Conservation (phyloP, 257 asterid species). For the Penstemon davidsonii region DNA sequence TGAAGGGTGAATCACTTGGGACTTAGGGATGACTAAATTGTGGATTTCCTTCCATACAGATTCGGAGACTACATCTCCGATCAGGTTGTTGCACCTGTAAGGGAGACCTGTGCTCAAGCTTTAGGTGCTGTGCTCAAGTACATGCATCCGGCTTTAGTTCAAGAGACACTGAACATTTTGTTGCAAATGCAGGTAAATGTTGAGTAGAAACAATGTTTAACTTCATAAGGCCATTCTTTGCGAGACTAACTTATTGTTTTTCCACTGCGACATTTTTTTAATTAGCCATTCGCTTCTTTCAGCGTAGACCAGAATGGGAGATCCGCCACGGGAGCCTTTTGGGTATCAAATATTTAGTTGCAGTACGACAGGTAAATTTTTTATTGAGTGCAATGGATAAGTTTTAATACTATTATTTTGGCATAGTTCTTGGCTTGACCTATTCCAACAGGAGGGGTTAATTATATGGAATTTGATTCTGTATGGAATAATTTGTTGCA, state of each 20-base stretch:
- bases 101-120: constrained; percentile 99
- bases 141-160: constrained; percentile 83
- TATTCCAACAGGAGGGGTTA: constrained; percentile 1
- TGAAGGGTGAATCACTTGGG: constrained; percentile 5
- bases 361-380: constrained; percentile 86
- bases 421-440: constrained; percentile 19
- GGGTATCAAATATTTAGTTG: constrained; percentile 95
- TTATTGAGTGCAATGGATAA: constrained; percentile 13
- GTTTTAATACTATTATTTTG: constrained; percentile 3
- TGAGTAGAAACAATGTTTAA: constrained; percentile 22
- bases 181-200: constrained; percentile 94
- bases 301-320: constrained; percentile 99
- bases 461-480: neutral
- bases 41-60: constrained; percentile 46
- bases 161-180: constrained; percentile 73
- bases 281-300: constrained; percentile 66
- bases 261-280: constrained; percentile 38
- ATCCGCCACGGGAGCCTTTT: constrained; percentile 98
- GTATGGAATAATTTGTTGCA: constrained; percentile 15
- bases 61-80: constrained; percentile 98
- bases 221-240: constrained; percentile 1
- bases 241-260: constrained; percentile 15
- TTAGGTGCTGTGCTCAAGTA: constrained; percentile 96
- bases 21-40: constrained; percentile 20
- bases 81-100: constrained; percentile 99